Percentiles rank a stretch among this genome's conserved stretches.
Evolutionary conservation across 2,329 filamentous ascomycete genomes (phyloP).

Genomic region (Sarocladium kiliense): DNA sequence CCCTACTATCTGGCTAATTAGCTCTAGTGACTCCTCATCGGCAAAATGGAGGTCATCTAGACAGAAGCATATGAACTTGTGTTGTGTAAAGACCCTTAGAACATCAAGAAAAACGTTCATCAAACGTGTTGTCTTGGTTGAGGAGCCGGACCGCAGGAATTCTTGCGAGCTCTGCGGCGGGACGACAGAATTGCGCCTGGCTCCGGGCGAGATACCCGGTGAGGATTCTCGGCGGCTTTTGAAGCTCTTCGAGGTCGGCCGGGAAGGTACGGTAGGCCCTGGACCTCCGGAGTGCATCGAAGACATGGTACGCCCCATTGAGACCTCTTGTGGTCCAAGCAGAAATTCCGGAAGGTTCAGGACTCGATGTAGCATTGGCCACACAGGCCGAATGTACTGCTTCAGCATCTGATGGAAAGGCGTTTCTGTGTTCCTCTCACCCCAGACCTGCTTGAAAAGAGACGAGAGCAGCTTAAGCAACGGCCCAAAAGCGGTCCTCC

Average conservation of each 20-base stretch:
- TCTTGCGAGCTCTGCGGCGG: constrained; percentile 52
- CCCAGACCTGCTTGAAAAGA: constrained; percentile 63
- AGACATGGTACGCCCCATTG: background rate
- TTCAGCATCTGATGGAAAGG: constrained; percentile 57
- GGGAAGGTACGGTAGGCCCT: constrained; percentile 6
- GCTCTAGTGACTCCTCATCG: constrained; percentile 78
- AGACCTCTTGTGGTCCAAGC: constrained; percentile 43
- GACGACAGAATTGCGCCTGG: constrained; percentile 29
- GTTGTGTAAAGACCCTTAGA: constrained; percentile 70
- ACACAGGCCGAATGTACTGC: constrained; percentile 57
- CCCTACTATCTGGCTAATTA: constrained; percentile 75
- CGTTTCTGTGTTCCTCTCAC: constrained; percentile 60
- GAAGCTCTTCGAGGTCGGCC: background rate
- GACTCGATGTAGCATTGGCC: constrained; percentile 58
- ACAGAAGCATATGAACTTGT: constrained; percentile 84
- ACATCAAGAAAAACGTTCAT: constrained; percentile 88
- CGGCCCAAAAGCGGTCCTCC: constrained; percentile 57
- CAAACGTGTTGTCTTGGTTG: constrained; percentile 65
- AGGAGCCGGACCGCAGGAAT: constrained; percentile 51
- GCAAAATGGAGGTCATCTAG: constrained; percentile 89
- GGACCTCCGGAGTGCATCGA: constrained; percentile 31
- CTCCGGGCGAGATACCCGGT: constrained; percentile 39
- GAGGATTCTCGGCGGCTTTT: constrained; percentile 44
- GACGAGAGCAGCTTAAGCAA: constrained; percentile 60
- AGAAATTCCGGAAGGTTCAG: constrained; percentile 67